phyloP scores from a whole-genome alignment of 768 basidiomycete genomes.

The Ramaria rubella region DNA sequence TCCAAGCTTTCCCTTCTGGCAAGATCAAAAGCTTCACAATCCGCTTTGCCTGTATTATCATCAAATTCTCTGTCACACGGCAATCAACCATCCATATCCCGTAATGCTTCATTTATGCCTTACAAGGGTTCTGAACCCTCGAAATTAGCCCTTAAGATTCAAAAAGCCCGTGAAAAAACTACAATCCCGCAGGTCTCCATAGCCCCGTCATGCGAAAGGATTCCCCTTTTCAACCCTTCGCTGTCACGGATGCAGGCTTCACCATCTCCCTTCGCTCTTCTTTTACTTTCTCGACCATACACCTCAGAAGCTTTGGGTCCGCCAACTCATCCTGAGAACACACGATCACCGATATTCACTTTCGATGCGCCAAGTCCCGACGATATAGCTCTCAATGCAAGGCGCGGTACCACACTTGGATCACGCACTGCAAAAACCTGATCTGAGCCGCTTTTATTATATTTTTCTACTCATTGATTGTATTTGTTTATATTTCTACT shows the following conservation, averaged over 20 bases:
- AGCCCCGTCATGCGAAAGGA: not conserved
- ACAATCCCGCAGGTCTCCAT: not conserved
- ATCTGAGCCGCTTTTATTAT: constrained; percentile 17
- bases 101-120: constrained; percentile 10
- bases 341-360: constrained; percentile 36
- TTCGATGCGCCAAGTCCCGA: constrained; percentile 90
- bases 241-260: constrained; percentile 31
- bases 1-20: constrained; percentile 75
- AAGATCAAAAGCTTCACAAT: constrained; percentile 42
- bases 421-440: constrained; percentile 12
- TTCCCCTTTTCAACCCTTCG: constrained; percentile 22
- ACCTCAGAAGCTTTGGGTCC: not conserved
- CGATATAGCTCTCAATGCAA: constrained; percentile 76
- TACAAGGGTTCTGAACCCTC: constrained; percentile 31
- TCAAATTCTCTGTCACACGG: constrained; percentile 52
- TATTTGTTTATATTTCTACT: constrained; percentile 23
- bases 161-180: constrained; percentile 46
- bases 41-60: constrained; percentile 23
- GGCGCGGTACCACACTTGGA: constrained; percentile 60
- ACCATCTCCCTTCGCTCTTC: constrained; percentile 16
- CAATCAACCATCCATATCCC: constrained; percentile 38
- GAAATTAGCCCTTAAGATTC: constrained; percentile 72
- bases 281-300: not conserved
- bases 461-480: constrained; percentile 13
- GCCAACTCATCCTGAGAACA: not conserved